A percentile compares a stretch with the other conserved stretches of the same genome.
Conservation (phyloP, 805 yeast species). For the Grigorovia yakushimaensis region DNA sequence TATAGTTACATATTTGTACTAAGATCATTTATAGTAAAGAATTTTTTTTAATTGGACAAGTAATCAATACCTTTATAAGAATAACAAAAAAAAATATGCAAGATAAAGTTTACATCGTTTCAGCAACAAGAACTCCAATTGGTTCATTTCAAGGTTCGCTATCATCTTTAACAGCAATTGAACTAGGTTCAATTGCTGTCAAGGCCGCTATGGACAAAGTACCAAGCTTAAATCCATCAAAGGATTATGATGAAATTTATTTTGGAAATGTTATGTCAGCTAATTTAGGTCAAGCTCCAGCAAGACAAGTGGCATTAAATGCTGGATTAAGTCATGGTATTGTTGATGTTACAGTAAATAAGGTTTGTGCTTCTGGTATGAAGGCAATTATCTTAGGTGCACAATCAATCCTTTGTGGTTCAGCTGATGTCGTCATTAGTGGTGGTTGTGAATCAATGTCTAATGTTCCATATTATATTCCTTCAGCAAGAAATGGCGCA, state of each 20-base stretch:
- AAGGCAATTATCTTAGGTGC: conserved; percentile 87
- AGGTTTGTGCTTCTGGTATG: conserved; percentile 95
- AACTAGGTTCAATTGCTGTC: conserved; percentile 88
- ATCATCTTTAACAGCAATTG: conserved; percentile 65
- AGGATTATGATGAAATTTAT: conserved; percentile 76
- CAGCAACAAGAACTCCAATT: conserved; percentile 90
- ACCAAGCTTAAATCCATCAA: conserved; percentile 60
- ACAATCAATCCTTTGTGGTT: conserved; percentile 79
- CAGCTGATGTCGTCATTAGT: conserved; percentile 85
- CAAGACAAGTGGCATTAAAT: conserved; percentile 90
- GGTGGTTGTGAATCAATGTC: conserved; percentile 99
- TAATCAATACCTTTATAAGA: too few species aligned
- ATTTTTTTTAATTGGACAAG: too few species aligned
- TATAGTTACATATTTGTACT: too few species aligned
- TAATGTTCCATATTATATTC: conserved; percentile 86
- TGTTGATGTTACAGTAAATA: conserved; percentile 85
- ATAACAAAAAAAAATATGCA: too few species aligned
- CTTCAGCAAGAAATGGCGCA: conserved; percentile 77
- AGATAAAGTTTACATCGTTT: conserved; percentile 70
- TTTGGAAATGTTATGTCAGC: conserved; percentile 93
- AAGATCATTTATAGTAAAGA: too few species aligned
- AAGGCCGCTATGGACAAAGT: conserved; percentile 77
- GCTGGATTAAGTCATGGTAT: conserved; percentile 77
- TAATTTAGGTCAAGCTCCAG: conserved; percentile 94
- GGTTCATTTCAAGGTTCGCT: conserved; percentile 88